Evolutionary conservation across 2,329 filamentous ascomycete species (phyloP), one percentile per base, ranked within the genome.

Genomic region (Colletotrichum falcatum): DNA sequence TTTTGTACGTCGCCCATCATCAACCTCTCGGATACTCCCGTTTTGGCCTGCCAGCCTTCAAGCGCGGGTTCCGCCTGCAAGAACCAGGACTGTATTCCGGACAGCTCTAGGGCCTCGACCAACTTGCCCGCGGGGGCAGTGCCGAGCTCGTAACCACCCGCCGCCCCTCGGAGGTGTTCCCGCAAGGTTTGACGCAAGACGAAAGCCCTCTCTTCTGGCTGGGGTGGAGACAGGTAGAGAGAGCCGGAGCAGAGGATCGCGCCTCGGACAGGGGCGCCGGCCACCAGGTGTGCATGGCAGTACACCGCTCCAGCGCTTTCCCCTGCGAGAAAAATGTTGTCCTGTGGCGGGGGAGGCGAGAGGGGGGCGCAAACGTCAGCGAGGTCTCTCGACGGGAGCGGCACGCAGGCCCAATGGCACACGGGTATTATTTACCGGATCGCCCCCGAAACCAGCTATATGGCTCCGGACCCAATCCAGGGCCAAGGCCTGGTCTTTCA

Each of bases 271-370:
- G 74, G 76, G 2, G 75, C 77, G 4, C 78, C 78, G 1, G 76
- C 76, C 26, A 80, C 76, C 18, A 81, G 48, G 74, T 82, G 83
- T 1, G 82, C 83, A 72, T 85, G 84, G 5, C 76, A 78, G 30
- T 84, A 84, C 1, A 85, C 77, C 3, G 81, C 84, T 0, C 83
- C 84, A 0, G 84, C 83, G 54, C 83, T 85, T 70, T 85, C 83
- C 5, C 83, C 83, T 0, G 79, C 79, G 2, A 85, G 64, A 0
- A 83, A 85, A 8, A 85, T 79, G 28, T 2, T 76, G 28, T 80
- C 83, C 11, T 35, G 9, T 14, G 23, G 23, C 16, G 23, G 5
- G 5, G 33, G 5, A 6, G 35, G n/a, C n/a, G n/a, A n/a, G n/a
- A n/a, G n/a, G n/a, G n/a, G n/a, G n/a, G n/a, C n/a, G n/a, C n/a